A percentile compares a stretch with the other conserved stretches of the same genome.
Conservation (phyloP, 2,329 filamentous ascomycete genomes). For the Pseudocercospora fijiensis region DNA sequence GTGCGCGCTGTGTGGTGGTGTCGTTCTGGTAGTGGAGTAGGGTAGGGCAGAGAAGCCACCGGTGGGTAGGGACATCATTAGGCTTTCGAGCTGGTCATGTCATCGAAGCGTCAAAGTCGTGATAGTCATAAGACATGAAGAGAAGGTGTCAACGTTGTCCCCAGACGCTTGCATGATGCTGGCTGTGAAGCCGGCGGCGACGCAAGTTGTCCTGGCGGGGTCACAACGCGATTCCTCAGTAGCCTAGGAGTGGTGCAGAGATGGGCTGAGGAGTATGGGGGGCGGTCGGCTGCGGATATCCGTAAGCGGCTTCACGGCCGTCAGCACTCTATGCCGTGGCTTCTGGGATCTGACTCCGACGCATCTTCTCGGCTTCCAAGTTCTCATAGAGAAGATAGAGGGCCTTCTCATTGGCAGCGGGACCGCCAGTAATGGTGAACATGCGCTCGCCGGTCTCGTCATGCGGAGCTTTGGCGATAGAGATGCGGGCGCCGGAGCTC, state of each 20-base stretch:
- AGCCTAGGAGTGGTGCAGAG: constrained; percentile 15
- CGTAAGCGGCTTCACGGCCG: constrained; percentile 7
- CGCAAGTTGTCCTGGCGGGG: constrained; percentile 4
- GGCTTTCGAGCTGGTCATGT: constrained; percentile 26
- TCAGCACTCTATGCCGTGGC: constrained; percentile 36
- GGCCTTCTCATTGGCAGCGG: constrained; percentile 90
- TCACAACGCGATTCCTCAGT: constrained; percentile 3
- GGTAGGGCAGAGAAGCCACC: constrained; percentile 18
- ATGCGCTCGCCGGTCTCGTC: constrained; percentile 98
- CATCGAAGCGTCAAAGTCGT: constrained; percentile 32
- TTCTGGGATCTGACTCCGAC: constrained; percentile 74
- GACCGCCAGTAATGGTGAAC: constrained; percentile 98
- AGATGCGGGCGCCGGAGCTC: constrained; percentile 93
- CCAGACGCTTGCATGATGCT: constrained; percentile 18
- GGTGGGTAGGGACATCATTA: constrained; percentile 22
- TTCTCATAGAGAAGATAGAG: constrained; percentile 98
- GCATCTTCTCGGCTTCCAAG: constrained; percentile 98
- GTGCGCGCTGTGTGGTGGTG: constrained; percentile 15
- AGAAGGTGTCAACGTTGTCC: constrained; percentile 22
- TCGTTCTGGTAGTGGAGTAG: constrained; percentile 10
- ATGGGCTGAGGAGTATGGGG: constrained; percentile 14
- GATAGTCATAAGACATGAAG: constrained; percentile 32
- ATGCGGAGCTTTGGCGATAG: constrained; percentile 94
- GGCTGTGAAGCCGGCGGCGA: constrained; percentile 17
- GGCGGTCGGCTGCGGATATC: constrained; percentile 9